Conservation (phyloP, 495 filamentous ascomycete genomes). For the Halenospora varia region DNA sequence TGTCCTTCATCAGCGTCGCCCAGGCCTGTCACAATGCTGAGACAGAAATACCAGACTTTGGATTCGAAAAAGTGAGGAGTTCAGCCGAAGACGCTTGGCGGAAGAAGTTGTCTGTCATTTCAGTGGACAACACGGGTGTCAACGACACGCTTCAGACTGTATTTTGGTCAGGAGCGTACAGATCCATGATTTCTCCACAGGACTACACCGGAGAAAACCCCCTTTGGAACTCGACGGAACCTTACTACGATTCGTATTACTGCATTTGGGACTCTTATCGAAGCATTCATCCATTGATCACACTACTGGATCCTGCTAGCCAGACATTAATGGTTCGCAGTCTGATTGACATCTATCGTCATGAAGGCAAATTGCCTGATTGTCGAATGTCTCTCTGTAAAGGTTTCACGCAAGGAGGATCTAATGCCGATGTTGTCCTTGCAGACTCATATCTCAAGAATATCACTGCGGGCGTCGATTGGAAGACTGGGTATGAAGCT, state of each 20-base stretch:
- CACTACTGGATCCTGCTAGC: constrained; percentile 60
- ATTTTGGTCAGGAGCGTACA: constrained; percentile 71
- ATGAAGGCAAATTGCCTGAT: constrained; percentile 42
- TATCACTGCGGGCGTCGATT: constrained; percentile 59
- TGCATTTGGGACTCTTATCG: constrained; percentile 76
- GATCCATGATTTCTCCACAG: constrained; percentile 70
- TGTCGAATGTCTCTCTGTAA: constrained; percentile 56
- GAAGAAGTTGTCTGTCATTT: constrained; percentile 56
- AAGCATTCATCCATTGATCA: constrained; percentile 68
- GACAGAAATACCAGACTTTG: constrained; percentile 62
- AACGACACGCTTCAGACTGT: constrained; percentile 51
- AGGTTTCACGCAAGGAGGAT: constrained; percentile 73
- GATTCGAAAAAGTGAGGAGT: constrained; percentile 51
- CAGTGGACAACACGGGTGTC: constrained; percentile 51
- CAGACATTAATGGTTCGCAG: constrained; percentile 67
- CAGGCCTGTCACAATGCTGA: constrained; percentile 67
- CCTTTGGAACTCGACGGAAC: constrained; percentile 64
- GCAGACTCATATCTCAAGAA: constrained; percentile 63
- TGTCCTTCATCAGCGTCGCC: constrained; percentile 64
- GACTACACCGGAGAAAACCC: constrained; percentile 81
- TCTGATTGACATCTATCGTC: constrained; percentile 67
- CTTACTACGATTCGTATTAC: constrained; percentile 75
- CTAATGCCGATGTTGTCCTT: constrained; percentile 72
- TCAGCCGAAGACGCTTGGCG: constrained; percentile 58
- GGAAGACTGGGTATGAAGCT: constrained; percentile 65